Percentiles rank a stretch among this genome's conserved stretches.
Evolutionary conservation across 495 filamentous ascomycete genomes (phyloP).

Genomic region (Peziza echinospora): DNA sequence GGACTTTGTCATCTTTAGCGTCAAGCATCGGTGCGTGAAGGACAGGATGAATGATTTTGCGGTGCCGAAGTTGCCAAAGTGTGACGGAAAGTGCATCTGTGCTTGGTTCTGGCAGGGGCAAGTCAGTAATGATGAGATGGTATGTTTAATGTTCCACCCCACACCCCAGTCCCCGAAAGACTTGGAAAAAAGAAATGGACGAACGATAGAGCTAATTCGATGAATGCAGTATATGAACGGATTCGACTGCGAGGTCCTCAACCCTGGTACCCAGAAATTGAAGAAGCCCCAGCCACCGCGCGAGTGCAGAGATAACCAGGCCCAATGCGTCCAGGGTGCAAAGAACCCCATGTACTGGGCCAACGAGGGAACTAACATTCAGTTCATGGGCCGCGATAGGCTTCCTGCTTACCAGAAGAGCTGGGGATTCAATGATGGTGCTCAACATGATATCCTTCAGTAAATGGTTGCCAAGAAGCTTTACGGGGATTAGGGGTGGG

Average conservation of each 20-base stretch:
- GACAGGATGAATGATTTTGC: constrained; percentile 22
- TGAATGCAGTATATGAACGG: constrained; percentile 30
- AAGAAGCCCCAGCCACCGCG: constrained; percentile 23
- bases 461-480: too few relatives aligned
- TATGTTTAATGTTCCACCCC: constrained; percentile 9
- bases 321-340: constrained; percentile 29
- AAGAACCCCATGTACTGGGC: constrained; percentile 26
- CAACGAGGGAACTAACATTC: constrained; percentile 22
- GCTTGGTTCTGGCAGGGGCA: constrained; percentile 37
- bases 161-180: not conserved
- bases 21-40: constrained; percentile 22
- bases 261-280: constrained; percentile 22
- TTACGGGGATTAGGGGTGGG: too few relatives aligned
- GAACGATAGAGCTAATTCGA: constrained; percentile 10
- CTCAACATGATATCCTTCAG: constrained; percentile 29
- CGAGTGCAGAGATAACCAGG: constrained; percentile 24
- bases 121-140: constrained; percentile 24
- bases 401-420: constrained; percentile 24
- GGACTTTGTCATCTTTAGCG: constrained; percentile 31
- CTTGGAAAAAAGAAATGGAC: not conserved
- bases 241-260: constrained; percentile 31
- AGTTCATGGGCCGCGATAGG: constrained; percentile 20
- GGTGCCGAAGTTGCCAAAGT: constrained; percentile 27
- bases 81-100: constrained; percentile 30
- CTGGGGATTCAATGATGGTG: constrained; percentile 24